These are phyloP conservation scores for Bruguiera hainesii DNA, from an alignment of 441 rosid genomes.

Conservation along the genomic window DNA sequence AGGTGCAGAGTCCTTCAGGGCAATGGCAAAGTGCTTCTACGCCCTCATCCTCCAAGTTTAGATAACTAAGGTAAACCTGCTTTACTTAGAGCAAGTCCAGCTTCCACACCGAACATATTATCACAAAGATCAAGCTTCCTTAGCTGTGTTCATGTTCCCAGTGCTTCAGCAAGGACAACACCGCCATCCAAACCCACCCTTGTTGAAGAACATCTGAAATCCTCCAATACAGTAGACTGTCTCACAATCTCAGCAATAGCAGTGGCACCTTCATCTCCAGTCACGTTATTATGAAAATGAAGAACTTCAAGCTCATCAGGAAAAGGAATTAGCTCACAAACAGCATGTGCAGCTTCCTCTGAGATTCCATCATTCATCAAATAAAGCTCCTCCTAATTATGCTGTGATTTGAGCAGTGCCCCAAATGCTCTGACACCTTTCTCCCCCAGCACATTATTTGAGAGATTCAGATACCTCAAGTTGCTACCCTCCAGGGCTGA, in stretches of 20 bases:
- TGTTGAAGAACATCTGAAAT: constrained; percentile 80
- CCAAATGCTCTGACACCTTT: constrained; percentile 90
- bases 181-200: constrained; percentile 84
- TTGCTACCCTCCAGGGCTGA: constrained; percentile 61
- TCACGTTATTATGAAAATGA: constrained; percentile 92
- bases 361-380: constrained; percentile 88
- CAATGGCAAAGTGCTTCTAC: constrained; percentile 58
- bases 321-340: constrained; percentile 81
- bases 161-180: constrained; percentile 65
- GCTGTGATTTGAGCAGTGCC: constrained; percentile 64
- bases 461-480: constrained; percentile 72
- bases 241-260: constrained; percentile 75
- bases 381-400: constrained; percentile 65
- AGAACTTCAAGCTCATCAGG: constrained; percentile 66
- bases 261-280: constrained; percentile 83
- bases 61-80: constrained; percentile 73
- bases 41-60: constrained; percentile 84
- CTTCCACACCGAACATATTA: constrained; percentile 86
- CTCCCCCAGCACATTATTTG: constrained; percentile 90
- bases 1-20: constrained; percentile 69
- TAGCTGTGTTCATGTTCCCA: constrained; percentile 48
- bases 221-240: constrained; percentile 51
- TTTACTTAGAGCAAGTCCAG: constrained; percentile 74
- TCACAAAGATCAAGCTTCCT: constrained; percentile 85
- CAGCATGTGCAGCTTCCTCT: constrained; percentile 82